Base-by-base conservation (phyloP, 352 stramenopile genomes). In the Phytophthora sansomeana region DNA sequence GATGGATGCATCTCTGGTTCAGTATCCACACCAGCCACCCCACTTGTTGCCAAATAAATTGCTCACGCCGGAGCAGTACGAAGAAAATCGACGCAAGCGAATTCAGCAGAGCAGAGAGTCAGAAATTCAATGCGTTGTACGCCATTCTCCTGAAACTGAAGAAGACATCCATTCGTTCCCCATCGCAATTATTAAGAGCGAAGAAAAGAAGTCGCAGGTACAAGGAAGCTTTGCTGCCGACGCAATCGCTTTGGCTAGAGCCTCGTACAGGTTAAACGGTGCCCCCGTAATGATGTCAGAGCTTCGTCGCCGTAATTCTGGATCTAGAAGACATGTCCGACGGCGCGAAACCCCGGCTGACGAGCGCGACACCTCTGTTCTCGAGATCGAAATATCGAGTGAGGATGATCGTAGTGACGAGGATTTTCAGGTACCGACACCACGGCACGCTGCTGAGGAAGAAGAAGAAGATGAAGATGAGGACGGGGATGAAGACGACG, bases 331-430 rank as follows among this genome's bases (percentile, higher is more conserved):
- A 48, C 26, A 76, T 52, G 50, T 52, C 19, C 76, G 78, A 33
- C 59, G 78, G 6, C 74, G 67, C 52, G 74, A 72, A 36, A 72
- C 67, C 11, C 74, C 75, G n/a, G 55, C 84, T 39, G 87, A 94
- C 47, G 88, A 96, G 26, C 83, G 88, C 13, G 88, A 96, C 50
- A 95, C 84, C 3, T 95, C 88, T 5, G 82, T 96, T 16, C 38
- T 96, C 42, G 87, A 94, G 38, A 70, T 93, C 43, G 86, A 92
- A 46, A 93, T 96, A 46, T 94, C 88, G 6, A 95, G 88, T 64
- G 88, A 96, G 28, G 88, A 96, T 38, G 90, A 97, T 65, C 82
- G 69, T 33, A 91, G 77, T 56, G 90, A 97, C 46, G 90, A 97
- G 56, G 90, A 96, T 43, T 96, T 96, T 55, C 81, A 93, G 41